Percentiles rank a stretch among this genome's conserved stretches.
Conservation (phyloP, 371 early-diverging fungal species). For the Apophysomyces sp. region DNA sequence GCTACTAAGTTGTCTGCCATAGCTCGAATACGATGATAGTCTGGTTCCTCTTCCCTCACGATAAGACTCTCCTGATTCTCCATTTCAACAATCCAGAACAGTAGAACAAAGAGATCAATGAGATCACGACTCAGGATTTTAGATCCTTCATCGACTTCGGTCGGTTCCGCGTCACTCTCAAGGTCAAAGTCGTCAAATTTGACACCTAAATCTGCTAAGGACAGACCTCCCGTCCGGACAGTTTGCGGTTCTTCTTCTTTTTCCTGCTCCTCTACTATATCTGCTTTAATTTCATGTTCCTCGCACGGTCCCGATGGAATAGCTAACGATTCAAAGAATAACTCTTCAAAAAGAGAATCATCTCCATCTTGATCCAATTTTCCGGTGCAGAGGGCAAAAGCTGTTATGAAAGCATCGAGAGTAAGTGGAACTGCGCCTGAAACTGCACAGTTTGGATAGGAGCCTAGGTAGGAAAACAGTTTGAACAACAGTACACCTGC, state of each 20-base stretch:
- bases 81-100: slow-evolving; percentile 39
- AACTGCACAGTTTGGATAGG: slow-evolving; percentile 27
- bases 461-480: slow-evolving; percentile 45
- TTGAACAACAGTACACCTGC: slow-evolving; percentile 45
- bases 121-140: slow-evolving; percentile 33
- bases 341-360: slow-evolving; percentile 20
- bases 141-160: slow-evolving; percentile 1
- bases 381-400: slow-evolving; percentile 37
- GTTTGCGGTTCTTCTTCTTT: background rate
- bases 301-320: slow-evolving; percentile 17
- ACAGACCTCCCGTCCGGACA: slow-evolving; percentile 17
- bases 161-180: background rate
- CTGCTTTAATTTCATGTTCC: background rate
- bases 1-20: slow-evolving; percentile 6
- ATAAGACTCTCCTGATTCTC: slow-evolving; percentile 16
- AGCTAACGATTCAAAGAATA: slow-evolving; percentile 47
- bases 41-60: background rate
- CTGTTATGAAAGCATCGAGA: slow-evolving; percentile 38
- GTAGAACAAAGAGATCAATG: slow-evolving; percentile 22
- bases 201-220: slow-evolving; percentile 40
- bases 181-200: slow-evolving; percentile 37
- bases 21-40: slow-evolving; percentile 8
- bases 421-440: slow-evolving; percentile 21
- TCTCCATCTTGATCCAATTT: slow-evolving; percentile 25
- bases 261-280: background rate